These are phyloP conservation scores for Rhipidocladum racemiflorum DNA, from an alignment of 176 grass and related monocot species.

Conservation along the genomic window DNA sequence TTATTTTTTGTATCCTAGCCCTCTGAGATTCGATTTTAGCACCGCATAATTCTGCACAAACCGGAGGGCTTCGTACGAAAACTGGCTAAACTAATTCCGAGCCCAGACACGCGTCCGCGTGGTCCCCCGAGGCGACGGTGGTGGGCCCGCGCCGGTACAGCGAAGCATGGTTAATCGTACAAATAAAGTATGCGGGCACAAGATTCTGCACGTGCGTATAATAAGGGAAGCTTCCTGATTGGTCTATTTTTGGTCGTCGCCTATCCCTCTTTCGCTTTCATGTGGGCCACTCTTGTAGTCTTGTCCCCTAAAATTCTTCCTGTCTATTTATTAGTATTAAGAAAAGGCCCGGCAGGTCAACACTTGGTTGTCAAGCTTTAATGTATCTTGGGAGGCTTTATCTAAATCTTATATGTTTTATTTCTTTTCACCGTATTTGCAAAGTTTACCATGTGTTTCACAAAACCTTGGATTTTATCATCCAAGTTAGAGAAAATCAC, in stretches of 20 bases:
- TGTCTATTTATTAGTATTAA: neutral
- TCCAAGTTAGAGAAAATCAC: no score
- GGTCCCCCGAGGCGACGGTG: neutral
- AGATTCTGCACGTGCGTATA: constrained; percentile 3
- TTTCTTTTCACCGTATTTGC: no score
- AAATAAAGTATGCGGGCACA: neutral
- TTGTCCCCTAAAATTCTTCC: neutral
- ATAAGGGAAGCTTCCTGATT: neutral
- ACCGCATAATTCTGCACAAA: accelerated
- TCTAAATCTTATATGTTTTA: neutral
- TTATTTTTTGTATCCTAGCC: neutral
- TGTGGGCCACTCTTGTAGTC: neutral
- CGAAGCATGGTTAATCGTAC: neutral
- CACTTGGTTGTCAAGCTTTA: neutral
- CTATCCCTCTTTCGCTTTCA: neutral
- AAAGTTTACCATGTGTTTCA: neutral
- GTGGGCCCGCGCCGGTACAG: neutral
- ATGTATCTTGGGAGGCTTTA: neutral
- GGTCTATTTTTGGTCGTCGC: neutral
- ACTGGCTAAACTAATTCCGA: neutral
- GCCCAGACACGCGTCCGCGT: neutral
- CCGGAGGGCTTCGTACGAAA: neutral
- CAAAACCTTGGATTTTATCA: no score
- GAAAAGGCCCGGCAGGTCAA: no score
- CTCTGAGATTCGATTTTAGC: neutral